phyloP scores from a whole-genome alignment of 306 rosid species.

The Trichosanthes cucumerina region DNA sequence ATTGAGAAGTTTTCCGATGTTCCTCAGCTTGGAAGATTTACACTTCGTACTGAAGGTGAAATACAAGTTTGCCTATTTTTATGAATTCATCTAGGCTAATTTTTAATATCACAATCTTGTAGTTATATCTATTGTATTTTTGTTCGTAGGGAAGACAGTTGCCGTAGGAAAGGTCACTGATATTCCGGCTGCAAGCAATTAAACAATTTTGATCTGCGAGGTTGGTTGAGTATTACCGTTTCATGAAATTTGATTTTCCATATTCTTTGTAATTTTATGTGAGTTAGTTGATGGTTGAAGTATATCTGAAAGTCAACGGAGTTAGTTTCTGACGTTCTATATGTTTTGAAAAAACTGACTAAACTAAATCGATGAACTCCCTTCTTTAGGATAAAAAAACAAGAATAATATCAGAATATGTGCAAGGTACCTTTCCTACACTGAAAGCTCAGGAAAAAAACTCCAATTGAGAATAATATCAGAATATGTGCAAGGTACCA shows the following conservation, averaged over 20 bases:
- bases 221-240: slow-evolving; percentile 24
- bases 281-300: not conserved
- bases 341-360: not conserved
- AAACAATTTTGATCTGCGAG: slow-evolving; percentile 58
- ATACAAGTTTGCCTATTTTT: not conserved
- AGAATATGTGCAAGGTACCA: no score
- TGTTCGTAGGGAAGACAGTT: slow-evolving; percentile 69
- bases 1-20: slow-evolving; percentile 65
- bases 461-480: no score
- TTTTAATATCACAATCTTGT: not conserved
- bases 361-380: not conserved
- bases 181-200: slow-evolving; percentile 25
- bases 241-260: not conserved
- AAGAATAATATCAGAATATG: not conserved
- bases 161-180: slow-evolving; percentile 86
- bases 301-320: not conserved
- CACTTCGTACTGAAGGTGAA: slow-evolving; percentile 95
- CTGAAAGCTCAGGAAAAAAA: not conserved
- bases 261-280: not conserved
- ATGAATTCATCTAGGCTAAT: not conserved
- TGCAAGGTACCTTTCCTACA: not conserved
- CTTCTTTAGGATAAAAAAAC: not conserved
- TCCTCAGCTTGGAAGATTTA: slow-evolving; percentile 94
- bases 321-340: not conserved
- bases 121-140: slow-evolving; percentile 3